Conservation (phyloP, 106 monocot species). For the Xerophyta viscosa region DNA sequence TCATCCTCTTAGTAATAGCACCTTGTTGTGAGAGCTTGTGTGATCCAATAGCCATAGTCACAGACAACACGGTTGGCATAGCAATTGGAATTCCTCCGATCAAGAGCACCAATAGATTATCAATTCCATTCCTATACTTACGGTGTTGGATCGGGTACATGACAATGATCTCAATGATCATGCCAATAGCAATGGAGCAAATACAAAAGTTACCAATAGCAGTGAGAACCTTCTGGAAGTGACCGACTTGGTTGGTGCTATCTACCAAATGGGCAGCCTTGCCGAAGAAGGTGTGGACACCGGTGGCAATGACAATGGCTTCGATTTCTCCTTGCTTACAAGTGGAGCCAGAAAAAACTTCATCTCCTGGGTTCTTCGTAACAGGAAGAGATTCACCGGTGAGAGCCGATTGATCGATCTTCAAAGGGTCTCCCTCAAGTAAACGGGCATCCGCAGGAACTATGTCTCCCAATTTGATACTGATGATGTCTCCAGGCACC, state of each 20-base stretch:
- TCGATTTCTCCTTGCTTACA: constrained; percentile 98
- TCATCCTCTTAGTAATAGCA: constrained; percentile 98
- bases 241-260: constrained; percentile 94
- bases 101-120: constrained; percentile 91
- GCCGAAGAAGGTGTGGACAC: constrained; percentile 98
- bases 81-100: constrained; percentile 98
- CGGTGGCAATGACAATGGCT: constrained; percentile 95
- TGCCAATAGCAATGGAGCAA: constrained; percentile 88
- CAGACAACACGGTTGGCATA: constrained; percentile 95
- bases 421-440: constrained; percentile 87
- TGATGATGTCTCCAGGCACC: constrained; percentile 91
- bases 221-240: constrained; percentile 93
- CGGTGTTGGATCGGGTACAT: constrained; percentile 94
- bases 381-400: constrained; percentile 94
- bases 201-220: constrained; percentile 99
- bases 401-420: constrained; percentile 91
- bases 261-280: constrained; percentile 98
- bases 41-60: constrained; percentile 98
- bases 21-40: constrained; percentile 96
- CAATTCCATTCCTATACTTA: constrained; percentile 74
- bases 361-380: constrained; percentile 82
- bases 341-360: constrained; percentile 92
- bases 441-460: constrained; percentile 97
- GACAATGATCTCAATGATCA: constrained; percentile 80
- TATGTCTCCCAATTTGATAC: constrained; percentile 96